Conservation (phyloP, 129 eudicot genomes). For the Calendula officinalis region DNA sequence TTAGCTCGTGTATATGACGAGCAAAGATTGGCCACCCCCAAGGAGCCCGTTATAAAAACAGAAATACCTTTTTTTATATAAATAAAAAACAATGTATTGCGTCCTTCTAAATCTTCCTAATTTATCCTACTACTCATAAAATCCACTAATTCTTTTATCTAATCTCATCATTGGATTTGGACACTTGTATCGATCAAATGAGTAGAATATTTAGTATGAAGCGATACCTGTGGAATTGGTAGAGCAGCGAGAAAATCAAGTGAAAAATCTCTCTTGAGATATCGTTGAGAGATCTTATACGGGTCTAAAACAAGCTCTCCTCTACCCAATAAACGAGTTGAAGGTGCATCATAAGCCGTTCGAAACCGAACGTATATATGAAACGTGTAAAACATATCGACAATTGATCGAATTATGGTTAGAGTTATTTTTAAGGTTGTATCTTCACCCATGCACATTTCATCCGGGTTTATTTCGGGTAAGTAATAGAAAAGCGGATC, state of each 20-base stretch:
- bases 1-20: too few relatives aligned
- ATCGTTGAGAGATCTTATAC: conserved; percentile 53
- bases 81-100: too few relatives aligned
- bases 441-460: conserved; percentile 58
- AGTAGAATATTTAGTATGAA: too few relatives aligned
- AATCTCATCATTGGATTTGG: too few relatives aligned
- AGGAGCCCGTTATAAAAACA: neutral
- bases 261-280: conserved; percentile 51
- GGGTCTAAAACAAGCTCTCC: conserved; percentile 88
- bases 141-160: too few relatives aligned
- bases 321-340: conserved; percentile 65
- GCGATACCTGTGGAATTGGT: conserved; percentile 95
- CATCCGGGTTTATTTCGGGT: conserved; percentile 42
- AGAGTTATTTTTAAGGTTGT: conserved; percentile 43
- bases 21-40: too few relatives aligned
- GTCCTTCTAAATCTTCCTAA: too few relatives aligned
- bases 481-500: conserved; percentile 80
- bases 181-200: too few relatives aligned
- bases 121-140: too few relatives aligned
- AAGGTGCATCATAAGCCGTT: conserved; percentile 75
- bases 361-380: conserved; percentile 63
- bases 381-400: conserved; percentile 49
- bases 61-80: too few relatives aligned
- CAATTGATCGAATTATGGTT: conserved; percentile 48
- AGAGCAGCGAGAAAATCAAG: conserved; percentile 69